A percentile compares a stretch with the other conserved stretches of the same genome.
Conservation (phyloP, 441 rosid genomes). For the Geranium incanum region DNA sequence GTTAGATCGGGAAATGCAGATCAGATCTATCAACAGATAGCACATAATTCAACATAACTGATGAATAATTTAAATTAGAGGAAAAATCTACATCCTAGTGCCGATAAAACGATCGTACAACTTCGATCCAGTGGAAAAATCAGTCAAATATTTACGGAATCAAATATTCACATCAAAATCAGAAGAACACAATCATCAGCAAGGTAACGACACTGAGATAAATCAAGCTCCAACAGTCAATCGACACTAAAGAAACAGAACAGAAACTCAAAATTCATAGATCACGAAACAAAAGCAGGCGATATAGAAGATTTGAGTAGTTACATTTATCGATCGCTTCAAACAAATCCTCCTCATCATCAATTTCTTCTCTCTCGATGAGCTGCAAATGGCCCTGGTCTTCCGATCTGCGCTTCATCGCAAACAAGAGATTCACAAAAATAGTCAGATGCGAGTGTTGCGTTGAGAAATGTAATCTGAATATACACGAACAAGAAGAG, state of each 20-base stretch:
- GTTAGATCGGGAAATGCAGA: not conserved
- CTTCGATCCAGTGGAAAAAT: not conserved
- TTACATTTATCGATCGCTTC: constrained; percentile 78
- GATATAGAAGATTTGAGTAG: not conserved
- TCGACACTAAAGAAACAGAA: not conserved
- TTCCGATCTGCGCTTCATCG: constrained; percentile 50
- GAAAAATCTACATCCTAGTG: not conserved
- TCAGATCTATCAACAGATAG: constrained; percentile 1
- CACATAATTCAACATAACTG: not conserved
- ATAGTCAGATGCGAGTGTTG: not conserved
- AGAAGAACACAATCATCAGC: not conserved
- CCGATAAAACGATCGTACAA: not conserved
- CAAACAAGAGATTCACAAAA: constrained; percentile 3
- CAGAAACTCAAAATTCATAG: not conserved
- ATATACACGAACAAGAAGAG: not conserved
- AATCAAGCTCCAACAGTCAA: constrained; percentile 3
- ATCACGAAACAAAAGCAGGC: not conserved
- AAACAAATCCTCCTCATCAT: constrained; percentile 68
- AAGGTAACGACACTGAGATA: not conserved
- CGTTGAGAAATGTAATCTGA: not conserved
- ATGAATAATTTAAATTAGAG: not conserved
- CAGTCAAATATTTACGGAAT: not conserved
- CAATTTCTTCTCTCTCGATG: constrained; percentile 71
- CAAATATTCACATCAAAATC: not conserved
- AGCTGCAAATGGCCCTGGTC: constrained; percentile 77